Evolutionary conservation across 176 grass and related monocot genomes (phyloP).

Genomic region (Ensete ventricosum): DNA sequence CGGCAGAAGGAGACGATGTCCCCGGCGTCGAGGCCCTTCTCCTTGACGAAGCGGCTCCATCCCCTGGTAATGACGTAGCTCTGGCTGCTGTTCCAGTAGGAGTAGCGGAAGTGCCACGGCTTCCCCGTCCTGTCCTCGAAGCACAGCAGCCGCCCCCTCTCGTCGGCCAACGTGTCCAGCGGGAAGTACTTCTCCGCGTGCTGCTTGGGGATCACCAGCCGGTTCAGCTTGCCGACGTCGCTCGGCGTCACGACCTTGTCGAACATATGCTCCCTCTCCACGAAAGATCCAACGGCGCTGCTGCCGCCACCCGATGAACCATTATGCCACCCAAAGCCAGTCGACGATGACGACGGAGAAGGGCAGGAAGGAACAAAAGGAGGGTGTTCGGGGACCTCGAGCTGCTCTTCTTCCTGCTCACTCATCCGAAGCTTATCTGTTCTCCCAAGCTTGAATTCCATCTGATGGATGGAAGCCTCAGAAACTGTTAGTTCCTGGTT

Average conservation of each 20-base stretch:
- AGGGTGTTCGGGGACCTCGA: conserved; percentile 3
- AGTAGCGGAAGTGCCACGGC: conserved; percentile 90
- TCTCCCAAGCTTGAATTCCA: conserved; percentile 30
- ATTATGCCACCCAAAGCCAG: neutral
- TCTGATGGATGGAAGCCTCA: neutral
- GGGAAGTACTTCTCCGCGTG: conserved; percentile 94
- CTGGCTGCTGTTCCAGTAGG: conserved; percentile 99
- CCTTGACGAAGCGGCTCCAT: conserved; percentile 96
- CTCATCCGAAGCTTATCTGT: conserved; percentile 18
- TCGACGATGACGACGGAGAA: conserved; percentile 7
- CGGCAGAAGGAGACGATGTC: conserved; percentile 67
- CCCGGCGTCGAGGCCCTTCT: conserved; percentile 78
- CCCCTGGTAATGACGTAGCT: conserved; percentile 99
- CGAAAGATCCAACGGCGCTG: neutral
- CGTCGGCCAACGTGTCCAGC: conserved; percentile 28
- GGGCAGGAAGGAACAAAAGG: neutral
- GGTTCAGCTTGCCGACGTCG: conserved; percentile 90
- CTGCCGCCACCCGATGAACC: no score
- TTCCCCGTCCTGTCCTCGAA: conserved; percentile 80
- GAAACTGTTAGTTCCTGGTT: no score
- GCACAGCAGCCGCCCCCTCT: conserved; percentile 62
- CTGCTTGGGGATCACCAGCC: conserved; percentile 91
- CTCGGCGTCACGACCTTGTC: conserved; percentile 94
- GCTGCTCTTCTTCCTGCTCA: conserved; percentile 10
- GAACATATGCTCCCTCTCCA: conserved; percentile 94